These are phyloP conservation scores for Herpetomonas muscarum DNA, from an alignment of 208 protist species.

Conservation along the genomic window DNA sequence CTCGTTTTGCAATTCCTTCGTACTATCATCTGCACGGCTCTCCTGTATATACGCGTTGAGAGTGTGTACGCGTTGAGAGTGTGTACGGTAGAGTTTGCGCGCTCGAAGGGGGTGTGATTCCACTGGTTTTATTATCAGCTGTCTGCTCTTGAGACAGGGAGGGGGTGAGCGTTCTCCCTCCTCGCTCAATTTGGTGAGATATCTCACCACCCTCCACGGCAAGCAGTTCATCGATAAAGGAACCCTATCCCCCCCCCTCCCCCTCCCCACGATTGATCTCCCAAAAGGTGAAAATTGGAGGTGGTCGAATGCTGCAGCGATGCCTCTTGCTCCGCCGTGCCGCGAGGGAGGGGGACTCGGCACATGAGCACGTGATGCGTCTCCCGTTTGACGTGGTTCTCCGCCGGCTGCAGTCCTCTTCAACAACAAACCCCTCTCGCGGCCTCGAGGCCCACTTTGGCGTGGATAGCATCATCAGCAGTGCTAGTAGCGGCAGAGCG, in stretches of 20 bases:
- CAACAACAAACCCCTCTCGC: constrained; percentile 49
- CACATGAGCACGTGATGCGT: constrained; percentile 15
- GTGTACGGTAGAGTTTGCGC: no score
- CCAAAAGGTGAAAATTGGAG: no score
- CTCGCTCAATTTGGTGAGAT: background rate
- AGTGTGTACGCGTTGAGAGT: no score
- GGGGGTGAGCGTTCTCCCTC: background rate
- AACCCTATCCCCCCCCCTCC: background rate
- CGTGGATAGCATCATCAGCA: background rate
- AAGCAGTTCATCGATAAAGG: background rate
- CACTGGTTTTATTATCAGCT: no score
- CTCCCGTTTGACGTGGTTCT: constrained; percentile 68
- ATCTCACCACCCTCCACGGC: background rate
- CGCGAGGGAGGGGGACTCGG: background rate
- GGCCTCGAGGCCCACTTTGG: constrained; percentile 69
- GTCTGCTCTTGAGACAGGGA: no score
- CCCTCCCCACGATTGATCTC: background rate
- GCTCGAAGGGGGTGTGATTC: no score
- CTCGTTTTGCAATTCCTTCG: constrained; percentile 1
- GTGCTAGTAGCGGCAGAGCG: background rate
- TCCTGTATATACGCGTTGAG: constrained; percentile 2
- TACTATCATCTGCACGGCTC: background rate
- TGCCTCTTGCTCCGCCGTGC: background rate
- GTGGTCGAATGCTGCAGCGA: constrained; percentile 14
- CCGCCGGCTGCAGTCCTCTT: constrained; percentile 75